Evolutionary conservation across 352 stramenopile genomes (phyloP), one percentile per base, ranked within the genome.

Genomic region (Phytophthora agathidicida): DNA sequence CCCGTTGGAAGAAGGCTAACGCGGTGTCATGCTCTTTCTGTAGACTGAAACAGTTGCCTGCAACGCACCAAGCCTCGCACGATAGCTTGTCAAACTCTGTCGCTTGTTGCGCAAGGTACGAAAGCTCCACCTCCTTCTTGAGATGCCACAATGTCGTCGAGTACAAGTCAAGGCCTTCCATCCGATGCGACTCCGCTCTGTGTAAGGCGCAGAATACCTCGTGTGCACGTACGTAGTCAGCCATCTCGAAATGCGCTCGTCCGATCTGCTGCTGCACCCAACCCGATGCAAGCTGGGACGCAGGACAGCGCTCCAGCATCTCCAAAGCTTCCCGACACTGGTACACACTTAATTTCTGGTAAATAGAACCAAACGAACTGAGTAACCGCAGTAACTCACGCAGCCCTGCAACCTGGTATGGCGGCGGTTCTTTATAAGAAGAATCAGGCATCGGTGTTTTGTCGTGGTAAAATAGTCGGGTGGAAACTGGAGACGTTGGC

Each of bases 21-120:
- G 97, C 96, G 14, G 83, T 96, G 68, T 99, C 96, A 68, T 98
- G 96, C 65, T 99, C 97, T 67, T 99, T 99, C 67, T 99, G 96
- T 13, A 99, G 74, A 33, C 92, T 98, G 73, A 99, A 99, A 70
- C 96, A 99, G 64, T 99, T 99, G 16, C 97, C 97, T 19, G 98
- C 93, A 30, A 97, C 92, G 68, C 96, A 98, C 96, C 96, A 99
- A 7, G 94, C 90, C 59, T 99, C 92, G 5, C 94, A 89, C 16
- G 89, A 93, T 42, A 96, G 69, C 32, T 93, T 91, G 79, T 99
- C 96, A 33, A 98, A 97, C 26, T 98, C 93, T 3, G 85, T 94
- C 27, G 88, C 89, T 63, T 96, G 80, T 60, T 99, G 96, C 3
- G 97, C 96, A 49, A 99, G 61, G 67, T 98, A 96, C n/a, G 91